Conservation (phyloP, 345 rosid species). For the Eucalyptus sp. region DNA sequence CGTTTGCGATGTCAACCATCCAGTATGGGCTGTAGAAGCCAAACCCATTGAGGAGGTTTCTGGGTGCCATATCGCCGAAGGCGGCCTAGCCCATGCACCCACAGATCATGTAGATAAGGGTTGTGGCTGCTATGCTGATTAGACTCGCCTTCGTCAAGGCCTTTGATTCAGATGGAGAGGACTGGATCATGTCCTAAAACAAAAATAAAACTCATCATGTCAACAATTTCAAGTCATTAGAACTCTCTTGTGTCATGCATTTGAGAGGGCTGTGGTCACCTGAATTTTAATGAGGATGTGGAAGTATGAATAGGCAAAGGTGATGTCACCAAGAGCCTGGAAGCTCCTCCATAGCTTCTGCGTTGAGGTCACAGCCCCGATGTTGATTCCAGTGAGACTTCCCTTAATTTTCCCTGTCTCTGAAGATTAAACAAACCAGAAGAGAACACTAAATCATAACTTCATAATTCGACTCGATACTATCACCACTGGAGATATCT, state of each 20-base stretch:
- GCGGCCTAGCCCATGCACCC: constrained; percentile 27
- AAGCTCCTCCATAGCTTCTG: constrained; percentile 26
- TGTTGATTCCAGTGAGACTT: constrained; percentile 25
- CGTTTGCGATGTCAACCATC: constrained; percentile 59
- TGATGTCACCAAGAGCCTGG: constrained; percentile 29
- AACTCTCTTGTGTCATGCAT: neutral
- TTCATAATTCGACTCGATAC: too few species aligned
- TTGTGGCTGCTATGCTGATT: neutral
- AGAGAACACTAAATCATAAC: too few species aligned
- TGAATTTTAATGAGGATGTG: constrained; percentile 23
- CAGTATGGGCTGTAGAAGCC: constrained; percentile 64
- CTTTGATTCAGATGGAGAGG: constrained; percentile 30
- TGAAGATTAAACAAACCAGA: neutral
- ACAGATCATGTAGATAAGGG: neutral
- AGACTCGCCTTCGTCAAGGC: neutral
- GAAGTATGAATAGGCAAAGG: constrained; percentile 30
- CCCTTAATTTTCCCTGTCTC: constrained; percentile 12
- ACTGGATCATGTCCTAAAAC: constrained; percentile 31
- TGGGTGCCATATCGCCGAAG: constrained; percentile 54
- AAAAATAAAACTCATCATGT: neutral
- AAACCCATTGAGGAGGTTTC: constrained; percentile 61
- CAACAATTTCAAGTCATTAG: neutral
- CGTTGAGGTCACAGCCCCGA: constrained; percentile 1
- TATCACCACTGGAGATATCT: too few species aligned
- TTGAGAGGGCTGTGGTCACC: neutral